phyloP scores from a whole-genome alignment of 768 basidiomycete species.

The Phylloporus sp. region DNA sequence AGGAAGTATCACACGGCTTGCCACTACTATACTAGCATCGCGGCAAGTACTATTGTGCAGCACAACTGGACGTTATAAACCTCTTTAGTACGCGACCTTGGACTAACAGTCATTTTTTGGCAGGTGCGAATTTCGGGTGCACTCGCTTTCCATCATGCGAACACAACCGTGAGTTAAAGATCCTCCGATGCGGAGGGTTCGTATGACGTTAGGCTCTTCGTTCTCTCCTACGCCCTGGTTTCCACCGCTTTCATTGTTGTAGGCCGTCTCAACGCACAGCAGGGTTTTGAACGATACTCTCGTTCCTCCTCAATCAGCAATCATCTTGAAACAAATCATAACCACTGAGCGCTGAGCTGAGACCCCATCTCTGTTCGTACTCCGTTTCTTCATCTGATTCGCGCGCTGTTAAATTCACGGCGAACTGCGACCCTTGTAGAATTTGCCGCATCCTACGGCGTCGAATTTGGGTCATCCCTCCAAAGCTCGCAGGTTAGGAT shows the following conservation, averaged over 20 bases:
- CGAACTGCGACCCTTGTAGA: slow-evolving; percentile 4
- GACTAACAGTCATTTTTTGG: neutral
- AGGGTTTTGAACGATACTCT: neutral
- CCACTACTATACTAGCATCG: neutral
- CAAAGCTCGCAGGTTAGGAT: neutral
- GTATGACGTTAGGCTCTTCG: neutral
- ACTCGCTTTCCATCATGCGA: neutral
- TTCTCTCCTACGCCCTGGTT: neutral
- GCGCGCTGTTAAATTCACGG: slow-evolving; percentile 9
- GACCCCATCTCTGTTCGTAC: slow-evolving; percentile 7
- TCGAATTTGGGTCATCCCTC: neutral
- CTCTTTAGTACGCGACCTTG: no score
- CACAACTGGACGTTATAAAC: no score
- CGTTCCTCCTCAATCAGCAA: neutral
- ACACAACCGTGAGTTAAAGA: no score
- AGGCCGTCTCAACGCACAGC: neutral
- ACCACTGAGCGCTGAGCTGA: slow-evolving; percentile 1
- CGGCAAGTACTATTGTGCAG: no score
- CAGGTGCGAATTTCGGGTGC: neutral
- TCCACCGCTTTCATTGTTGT: neutral
- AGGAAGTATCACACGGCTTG: slow-evolving; percentile 1
- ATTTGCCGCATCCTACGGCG: neutral
- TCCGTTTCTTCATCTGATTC: slow-evolving; percentile 18
- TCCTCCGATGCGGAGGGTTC: neutral
- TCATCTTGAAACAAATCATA: neutral